A percentile compares a stretch with the other conserved stretches of the same genome.
These are phyloP conservation scores for Ogataea siamensis DNA, from an alignment of 805 yeast species.

Conservation along the genomic window DNA sequence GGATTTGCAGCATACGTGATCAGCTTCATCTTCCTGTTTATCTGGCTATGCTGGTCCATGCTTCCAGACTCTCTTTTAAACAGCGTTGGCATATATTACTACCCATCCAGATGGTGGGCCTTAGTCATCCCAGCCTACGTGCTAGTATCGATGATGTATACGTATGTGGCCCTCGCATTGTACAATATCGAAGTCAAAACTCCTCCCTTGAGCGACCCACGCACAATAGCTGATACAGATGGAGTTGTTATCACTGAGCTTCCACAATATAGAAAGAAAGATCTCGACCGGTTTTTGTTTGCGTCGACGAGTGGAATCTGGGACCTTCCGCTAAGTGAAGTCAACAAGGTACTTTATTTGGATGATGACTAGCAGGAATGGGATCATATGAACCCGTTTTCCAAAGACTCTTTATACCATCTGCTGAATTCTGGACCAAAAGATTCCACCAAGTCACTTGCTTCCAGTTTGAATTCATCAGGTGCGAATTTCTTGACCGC, in stretches of 20 bases:
- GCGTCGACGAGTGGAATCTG: constrained; percentile 78
- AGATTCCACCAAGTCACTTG: constrained; percentile 16
- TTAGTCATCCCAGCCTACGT: constrained; percentile 70
- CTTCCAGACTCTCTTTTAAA: constrained; percentile 60
- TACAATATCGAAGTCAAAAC: constrained; percentile 80
- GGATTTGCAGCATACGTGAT: constrained; percentile 84
- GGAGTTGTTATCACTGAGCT: constrained; percentile 34
- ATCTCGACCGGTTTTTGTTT: constrained; percentile 42
- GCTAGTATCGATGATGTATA: constrained; percentile 67
- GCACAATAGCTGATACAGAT: constrained; percentile 69
- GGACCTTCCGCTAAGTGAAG: constrained; percentile 75
- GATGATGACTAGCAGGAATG: constrained; percentile 1
- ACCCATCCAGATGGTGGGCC: constrained; percentile 93
- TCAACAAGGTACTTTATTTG: constrained; percentile 60
- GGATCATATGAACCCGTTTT: constrained; percentile 6
- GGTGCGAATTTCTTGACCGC: constrained; percentile 22
- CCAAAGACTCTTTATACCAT: constrained; percentile 21
- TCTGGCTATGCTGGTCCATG: constrained; percentile 73
- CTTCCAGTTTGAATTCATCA: constrained; percentile 18
- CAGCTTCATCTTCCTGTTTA: constrained; percentile 50
- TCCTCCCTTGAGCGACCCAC: constrained; percentile 50
- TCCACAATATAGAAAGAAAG: constrained; percentile 13
- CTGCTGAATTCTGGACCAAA: constrained; percentile 28
- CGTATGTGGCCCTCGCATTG: constrained; percentile 64
- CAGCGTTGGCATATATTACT: constrained; percentile 57